Evolutionary conservation across 2,329 filamentous ascomycete species (phyloP), one percentile per base, ranked within the genome.

Genomic region (Hirsutella thompsonii): DNA sequence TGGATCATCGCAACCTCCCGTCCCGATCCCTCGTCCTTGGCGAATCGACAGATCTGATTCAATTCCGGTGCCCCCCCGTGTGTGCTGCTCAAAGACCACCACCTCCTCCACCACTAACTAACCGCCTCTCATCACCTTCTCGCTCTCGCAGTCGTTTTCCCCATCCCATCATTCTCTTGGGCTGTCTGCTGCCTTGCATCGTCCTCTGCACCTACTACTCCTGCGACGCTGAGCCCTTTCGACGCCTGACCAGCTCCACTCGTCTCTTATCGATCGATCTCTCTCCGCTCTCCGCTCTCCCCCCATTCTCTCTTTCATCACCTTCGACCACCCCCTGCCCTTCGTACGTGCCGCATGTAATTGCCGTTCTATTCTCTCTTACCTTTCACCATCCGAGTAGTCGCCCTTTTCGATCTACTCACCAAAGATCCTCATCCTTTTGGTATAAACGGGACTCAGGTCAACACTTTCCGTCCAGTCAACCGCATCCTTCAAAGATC

Each of bases 31-130:
- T 26, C 20, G 20, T 38, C 16, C 42, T 41, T 33, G 39, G 30
- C 42, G 23, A 38, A 44, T 44, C 42, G 43, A 44, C 36, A 44
- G 38, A 37, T 40, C 37, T 37, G 33, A 45, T 41, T 43, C 36
- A 26, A 13, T 29, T 38, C 40, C 32, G 32, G 14, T 8, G 3
- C 23, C 26, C 23, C n/a, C 29, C 20, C 38, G 20, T n/a, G 10
- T 21, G 19, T 39, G 37, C 37, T 32, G 13, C 16, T 32, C 37
- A 39, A 26, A 26, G 23, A 26, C 23, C 37, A 14, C 37, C 37
- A 30, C 37, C 38, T n/a, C 19, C 32, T 26, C n/a, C n/a, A n/a
- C n/a, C n/a, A n/a, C n/a, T n/a, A n/a, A n/a, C n/a, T n/a, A n/a
- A n/a, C n/a, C n/a, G n/a, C 20, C 30, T 28, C 20, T 26, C 11